Evolutionary conservation across 768 basidiomycete genomes (phyloP), one percentile per base, ranked within the genome.

Genomic region (Hygrocybe coccinea): DNA sequence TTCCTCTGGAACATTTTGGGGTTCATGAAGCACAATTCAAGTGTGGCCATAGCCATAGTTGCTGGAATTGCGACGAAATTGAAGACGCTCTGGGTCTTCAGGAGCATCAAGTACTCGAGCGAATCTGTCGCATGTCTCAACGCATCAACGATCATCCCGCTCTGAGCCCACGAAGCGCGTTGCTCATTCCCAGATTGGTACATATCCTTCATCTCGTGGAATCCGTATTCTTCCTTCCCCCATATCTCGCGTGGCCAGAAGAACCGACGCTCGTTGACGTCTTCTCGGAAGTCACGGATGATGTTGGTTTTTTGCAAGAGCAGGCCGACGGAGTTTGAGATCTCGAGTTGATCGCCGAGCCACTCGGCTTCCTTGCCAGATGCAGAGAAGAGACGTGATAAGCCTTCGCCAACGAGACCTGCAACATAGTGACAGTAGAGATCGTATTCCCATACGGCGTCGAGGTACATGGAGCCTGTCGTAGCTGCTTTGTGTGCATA

Each of bases 401-500:
- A 82, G 45, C 95, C 95, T 70, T 98, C 95, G 35, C 95, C 95
- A 56, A 98, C 95, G 55, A 99, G 86, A 2, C 95, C 95, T 0
- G 95, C 95, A 62, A 98, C 95, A 67, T 94, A 97, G 70, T 99
- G 95, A 68, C 95, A 99, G 72, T 99, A 99, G 12, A 99, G 80
- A 69, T 97, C 92, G 74, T 94, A 99, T 61, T 97, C 93, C 36
- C 83, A 76, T 52, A 93, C 72, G 5, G 87, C 84, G 44, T 83
- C 80, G 53, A 97, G 79, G 64, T 87, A 86, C 59, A 84, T 79
- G 43, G 80, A 74, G 50, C 84, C 85, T 0, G 83, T 83, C 5
- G 85, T 74, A 5, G 86, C 86, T 5, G 91, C 86, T 60, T 85
- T 84, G 71, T 91, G 90, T 1, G 91, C 86, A 65, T 88, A 98